Conservation (phyloP, 768 basidiomycete genomes). For the Auriscalpium vulgare region DNA sequence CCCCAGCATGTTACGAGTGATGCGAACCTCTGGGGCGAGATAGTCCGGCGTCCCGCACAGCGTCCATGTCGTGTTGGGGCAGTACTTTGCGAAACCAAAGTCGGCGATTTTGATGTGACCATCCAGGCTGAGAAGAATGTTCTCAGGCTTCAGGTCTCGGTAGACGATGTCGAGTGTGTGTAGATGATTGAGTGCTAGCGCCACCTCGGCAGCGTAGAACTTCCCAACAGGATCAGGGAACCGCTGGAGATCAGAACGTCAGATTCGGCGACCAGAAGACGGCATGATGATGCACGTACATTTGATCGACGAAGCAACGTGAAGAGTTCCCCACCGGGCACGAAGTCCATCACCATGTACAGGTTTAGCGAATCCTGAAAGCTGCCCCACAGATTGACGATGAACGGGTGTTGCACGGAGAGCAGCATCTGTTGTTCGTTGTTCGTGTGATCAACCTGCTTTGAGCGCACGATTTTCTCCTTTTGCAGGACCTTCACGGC, state of each 20-base stretch:
- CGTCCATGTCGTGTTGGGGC: conserved; percentile 86
- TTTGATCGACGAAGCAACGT: conserved; percentile 86
- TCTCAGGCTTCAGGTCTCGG: conserved; percentile 96
- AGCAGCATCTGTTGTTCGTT: conserved; percentile 87
- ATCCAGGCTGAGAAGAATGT: conserved; percentile 86
- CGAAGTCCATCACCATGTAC: conserved; percentile 98
- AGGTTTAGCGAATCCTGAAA: conserved; percentile 90
- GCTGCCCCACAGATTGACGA: conserved; percentile 93
- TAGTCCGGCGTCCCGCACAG: conserved; percentile 96
- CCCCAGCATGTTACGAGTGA: not conserved
- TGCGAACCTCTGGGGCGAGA: conserved; percentile 81
- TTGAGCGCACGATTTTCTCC: conserved; percentile 84
- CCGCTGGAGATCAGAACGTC: conserved; percentile 38
- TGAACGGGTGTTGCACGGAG: conserved; percentile 83
- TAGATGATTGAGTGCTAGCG: conserved; percentile 85
- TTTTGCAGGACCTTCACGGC: conserved; percentile 94
- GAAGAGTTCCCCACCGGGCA: conserved; percentile 94
- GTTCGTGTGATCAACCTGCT: conserved; percentile 97
- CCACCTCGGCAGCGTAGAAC: conserved; percentile 95
- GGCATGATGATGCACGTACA: conserved; percentile 34
- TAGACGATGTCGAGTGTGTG: conserved; percentile 88
- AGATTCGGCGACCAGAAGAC: not conserved
- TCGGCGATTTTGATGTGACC: conserved; percentile 97
- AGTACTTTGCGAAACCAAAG: conserved; percentile 92
- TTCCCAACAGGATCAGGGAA: conserved; percentile 97